phyloP scores from a whole-genome alignment of 2,329 filamentous ascomycete genomes.

The Diaporthe sp. region DNA sequence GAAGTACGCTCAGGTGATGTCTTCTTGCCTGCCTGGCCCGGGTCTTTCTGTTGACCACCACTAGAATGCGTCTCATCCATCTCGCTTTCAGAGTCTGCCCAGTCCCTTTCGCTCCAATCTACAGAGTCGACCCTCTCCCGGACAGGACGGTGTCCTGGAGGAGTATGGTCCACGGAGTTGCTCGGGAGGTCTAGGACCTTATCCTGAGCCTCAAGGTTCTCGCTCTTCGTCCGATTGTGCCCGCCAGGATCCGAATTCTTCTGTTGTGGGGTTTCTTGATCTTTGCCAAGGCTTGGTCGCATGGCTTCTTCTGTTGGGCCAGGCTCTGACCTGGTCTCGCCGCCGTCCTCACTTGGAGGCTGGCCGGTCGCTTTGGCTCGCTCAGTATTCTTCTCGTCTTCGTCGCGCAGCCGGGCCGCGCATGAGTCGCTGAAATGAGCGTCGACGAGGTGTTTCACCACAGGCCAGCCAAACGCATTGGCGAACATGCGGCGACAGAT shows the following conservation, averaged over 20 bases:
- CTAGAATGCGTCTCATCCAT: constrained; percentile 50
- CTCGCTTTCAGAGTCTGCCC: constrained; percentile 67
- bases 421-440: constrained; percentile 90
- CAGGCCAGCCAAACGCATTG: constrained; percentile 98
- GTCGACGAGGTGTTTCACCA: constrained; percentile 93
- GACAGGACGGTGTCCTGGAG: constrained; percentile 46
- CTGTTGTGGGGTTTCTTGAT: background rate
- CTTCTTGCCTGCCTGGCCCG: constrained; percentile 39
- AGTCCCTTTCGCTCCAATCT: constrained; percentile 77
- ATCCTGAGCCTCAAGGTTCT: constrained; percentile 59
- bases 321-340: constrained; percentile 67
- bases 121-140: constrained; percentile 64
- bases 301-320: constrained; percentile 19
- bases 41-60: constrained; percentile 34
- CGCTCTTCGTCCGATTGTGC: constrained; percentile 47
- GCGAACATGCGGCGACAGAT: constrained; percentile 96
- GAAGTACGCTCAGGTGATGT: constrained; percentile 44
- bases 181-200: constrained; percentile 61
- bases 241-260: constrained; percentile 22
- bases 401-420: constrained; percentile 75
- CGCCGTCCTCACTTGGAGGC: constrained; percentile 73
- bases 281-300: background rate
- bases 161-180: constrained; percentile 34
- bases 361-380: constrained; percentile 73
- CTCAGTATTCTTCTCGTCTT: constrained; percentile 76